phyloP scores from a whole-genome alignment of 345 rosid genomes.

The Aquilaria malaccensis region DNA sequence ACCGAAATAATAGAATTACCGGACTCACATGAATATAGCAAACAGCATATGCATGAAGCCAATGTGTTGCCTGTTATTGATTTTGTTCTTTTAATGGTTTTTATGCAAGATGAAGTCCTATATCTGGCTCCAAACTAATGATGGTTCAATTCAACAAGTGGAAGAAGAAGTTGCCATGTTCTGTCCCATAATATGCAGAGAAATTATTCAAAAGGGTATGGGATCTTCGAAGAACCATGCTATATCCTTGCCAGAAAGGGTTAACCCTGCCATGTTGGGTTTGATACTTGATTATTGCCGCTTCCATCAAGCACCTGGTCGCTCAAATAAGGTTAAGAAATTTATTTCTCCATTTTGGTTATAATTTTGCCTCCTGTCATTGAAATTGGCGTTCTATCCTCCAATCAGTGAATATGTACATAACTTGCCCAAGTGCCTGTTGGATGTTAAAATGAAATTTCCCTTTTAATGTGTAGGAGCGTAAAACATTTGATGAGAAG shows the following conservation, averaged over 20 bases:
- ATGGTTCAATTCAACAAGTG: conserved; percentile 69
- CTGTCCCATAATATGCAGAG: conserved; percentile 61
- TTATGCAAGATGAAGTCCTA: conserved; percentile 48
- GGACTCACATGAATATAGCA: not conserved
- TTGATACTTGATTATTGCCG: conserved; percentile 59
- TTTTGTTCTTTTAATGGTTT: conserved; percentile 7
- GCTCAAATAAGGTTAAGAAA: conserved; percentile 50
- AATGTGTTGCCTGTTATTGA: not conserved
- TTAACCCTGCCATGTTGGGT: conserved; percentile 49
- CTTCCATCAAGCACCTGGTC: conserved; percentile 60
- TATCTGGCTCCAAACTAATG: conserved; percentile 65
- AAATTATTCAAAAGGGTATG: conserved; percentile 48
- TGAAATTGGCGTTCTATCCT: not conserved
- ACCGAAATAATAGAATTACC: not conserved
- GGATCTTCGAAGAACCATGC: conserved; percentile 64
- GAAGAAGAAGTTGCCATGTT: conserved; percentile 79
- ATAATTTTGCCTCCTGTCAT: not conserved
- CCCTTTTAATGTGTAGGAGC: conserved; percentile 36
- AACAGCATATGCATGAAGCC: not conserved
- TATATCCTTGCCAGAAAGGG: conserved; percentile 56
- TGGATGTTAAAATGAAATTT: conserved; percentile 4
- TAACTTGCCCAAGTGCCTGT: not conserved
- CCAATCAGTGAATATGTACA: not conserved
- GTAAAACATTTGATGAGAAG: conserved; percentile 55
- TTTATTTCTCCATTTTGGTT: not conserved